phyloP scores from a whole-genome alignment of 2,329 filamentous ascomycete species.

The Nigrograna mackinnonii region DNA sequence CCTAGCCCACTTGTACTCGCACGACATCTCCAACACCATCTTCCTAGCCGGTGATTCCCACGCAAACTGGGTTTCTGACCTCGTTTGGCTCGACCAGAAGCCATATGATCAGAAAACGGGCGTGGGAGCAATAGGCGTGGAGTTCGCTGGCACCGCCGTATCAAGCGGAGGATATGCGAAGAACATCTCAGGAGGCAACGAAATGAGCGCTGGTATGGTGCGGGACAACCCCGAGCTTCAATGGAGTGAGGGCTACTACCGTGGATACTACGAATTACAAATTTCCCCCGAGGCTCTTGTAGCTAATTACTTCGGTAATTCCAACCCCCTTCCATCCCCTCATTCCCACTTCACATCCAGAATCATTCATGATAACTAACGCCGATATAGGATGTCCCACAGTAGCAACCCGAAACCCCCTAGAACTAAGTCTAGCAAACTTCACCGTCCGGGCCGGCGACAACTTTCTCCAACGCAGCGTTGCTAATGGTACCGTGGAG shows the following conservation, averaged over 20 bases:
- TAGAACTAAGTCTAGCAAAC: slow-evolving; percentile 68
- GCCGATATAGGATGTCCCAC: slow-evolving; percentile 49
- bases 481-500: slow-evolving; percentile 53
- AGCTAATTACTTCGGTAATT: not conserved
- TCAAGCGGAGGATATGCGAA: slow-evolving; percentile 61
- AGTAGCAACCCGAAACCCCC: slow-evolving; percentile 60
- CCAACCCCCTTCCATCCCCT: not conserved
- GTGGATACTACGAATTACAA: slow-evolving; percentile 72
- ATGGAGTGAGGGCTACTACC: slow-evolving; percentile 73
- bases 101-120: slow-evolving; percentile 42
- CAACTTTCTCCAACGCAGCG: slow-evolving; percentile 58
- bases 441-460: slow-evolving; percentile 67
- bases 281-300: not conserved
- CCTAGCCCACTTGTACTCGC: slow-evolving; percentile 64
- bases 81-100: slow-evolving; percentile 46
- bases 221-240: slow-evolving; percentile 64
- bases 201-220: slow-evolving; percentile 22
- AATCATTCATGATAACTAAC: not conserved
- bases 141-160: slow-evolving; percentile 67
- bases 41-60: slow-evolving; percentile 73
- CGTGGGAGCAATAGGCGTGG: slow-evolving; percentile 45
- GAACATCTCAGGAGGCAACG: slow-evolving; percentile 53
- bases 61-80: slow-evolving; percentile 57
- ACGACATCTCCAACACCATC: slow-evolving; percentile 71
- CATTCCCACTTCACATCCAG: not conserved